Evolutionary conservation across 768 basidiomycete species (phyloP), one percentile per base, ranked within the genome.

Genomic region (Grammothele lineata): DNA sequence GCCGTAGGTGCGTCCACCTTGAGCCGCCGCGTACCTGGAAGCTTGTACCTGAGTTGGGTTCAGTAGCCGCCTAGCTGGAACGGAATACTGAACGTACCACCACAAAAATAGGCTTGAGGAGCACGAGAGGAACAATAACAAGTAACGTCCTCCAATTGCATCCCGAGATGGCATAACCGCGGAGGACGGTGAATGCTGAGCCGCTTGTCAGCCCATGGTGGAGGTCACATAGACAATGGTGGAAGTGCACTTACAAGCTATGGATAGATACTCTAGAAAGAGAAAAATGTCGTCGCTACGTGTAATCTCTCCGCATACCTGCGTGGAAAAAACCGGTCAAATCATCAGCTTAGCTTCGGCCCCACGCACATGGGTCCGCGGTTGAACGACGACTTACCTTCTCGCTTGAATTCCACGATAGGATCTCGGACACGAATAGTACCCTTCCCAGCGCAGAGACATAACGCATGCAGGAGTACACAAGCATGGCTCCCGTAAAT

Each of bases 161-260:
- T 2, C 56, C 51, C 43, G 48, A 55, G n/a, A 58, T 50, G 2
- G 48, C 57, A 1, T 44, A 46, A 2, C 50, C 37, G 1, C 57
- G 42, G 27, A 58, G 40, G n/a, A 52, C 42, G n/a, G 48, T 47
- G 44, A 58, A 58, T 15, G 46, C 57, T 58, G 19, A 40, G 1
- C n/a, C n/a, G n/a, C n/a, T n/a, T n/a, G 17, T 3, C n/a, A 1
- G 14, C 14, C 8, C 7, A 7, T 7, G 7, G 8, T 7, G 27
- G 14, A 30, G 8, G 27, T 7, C 14, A n/a, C n/a, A n/a, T n/a
- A 7, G 2, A 11, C 5, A 21, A 1, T 23, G 23, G n/a, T 14
- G 14, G 14, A 38, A 3, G 11, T 6, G n/a, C 24, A 18, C 19
- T 24, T 47, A 56, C 57, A 47, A 40, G 50, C 51, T 27, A 53